Percentiles rank a stretch among this genome's conserved stretches.
phyloP scores from a whole-genome alignment of 1,139 yeast genomes.

The Wickerhamomyces sp. region DNA sequence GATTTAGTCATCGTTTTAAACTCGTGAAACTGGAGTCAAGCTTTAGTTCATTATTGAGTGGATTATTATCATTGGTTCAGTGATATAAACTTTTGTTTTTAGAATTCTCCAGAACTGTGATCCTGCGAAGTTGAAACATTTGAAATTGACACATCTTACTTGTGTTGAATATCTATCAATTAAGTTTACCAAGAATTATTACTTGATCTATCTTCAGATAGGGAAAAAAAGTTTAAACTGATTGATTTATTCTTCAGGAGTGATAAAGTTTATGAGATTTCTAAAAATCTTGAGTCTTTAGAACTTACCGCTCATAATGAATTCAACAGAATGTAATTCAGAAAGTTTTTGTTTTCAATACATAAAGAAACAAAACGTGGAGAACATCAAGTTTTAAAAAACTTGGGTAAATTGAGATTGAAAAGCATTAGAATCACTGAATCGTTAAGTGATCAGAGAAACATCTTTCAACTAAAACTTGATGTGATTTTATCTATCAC shows the following conservation, averaged over 20 bases:
- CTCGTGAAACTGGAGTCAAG: background rate
- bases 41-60: background rate
- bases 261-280: background rate
- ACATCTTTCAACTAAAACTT: background rate
- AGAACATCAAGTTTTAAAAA: background rate
- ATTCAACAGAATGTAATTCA: slow-evolving; percentile 4
- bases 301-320: slow-evolving; percentile 7
- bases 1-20: background rate
- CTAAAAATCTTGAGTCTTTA: slow-evolving; percentile 1
- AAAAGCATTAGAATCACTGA: background rate
- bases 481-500: background rate
- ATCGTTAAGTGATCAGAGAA: background rate
- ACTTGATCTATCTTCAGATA: background rate
- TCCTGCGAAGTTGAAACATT: background rate
- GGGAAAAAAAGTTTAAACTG: slow-evolving; percentile 1
- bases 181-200: background rate
- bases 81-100: background rate
- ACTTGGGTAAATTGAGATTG: background rate
- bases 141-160: slow-evolving; percentile 4
- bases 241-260: slow-evolving; percentile 5
- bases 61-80: slow-evolving; percentile 1
- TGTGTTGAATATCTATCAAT: background rate
- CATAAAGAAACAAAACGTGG: background rate
- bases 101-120: slow-evolving; percentile 1
- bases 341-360: slow-evolving; percentile 4